phyloP scores from a whole-genome alignment of 202 grass and related monocot species.

The Setaria italica region DNA sequence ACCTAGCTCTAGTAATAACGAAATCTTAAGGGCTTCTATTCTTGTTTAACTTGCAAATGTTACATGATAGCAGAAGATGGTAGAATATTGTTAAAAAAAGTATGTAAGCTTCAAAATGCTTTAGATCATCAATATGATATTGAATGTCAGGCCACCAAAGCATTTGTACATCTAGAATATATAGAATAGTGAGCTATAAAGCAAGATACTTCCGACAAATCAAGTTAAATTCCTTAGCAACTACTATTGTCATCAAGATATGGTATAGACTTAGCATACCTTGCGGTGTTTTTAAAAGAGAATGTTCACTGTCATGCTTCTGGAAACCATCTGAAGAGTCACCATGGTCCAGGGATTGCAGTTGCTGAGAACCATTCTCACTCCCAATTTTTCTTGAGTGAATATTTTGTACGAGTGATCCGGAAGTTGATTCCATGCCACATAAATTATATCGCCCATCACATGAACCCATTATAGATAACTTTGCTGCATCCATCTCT shows the following conservation, averaged over 20 bases:
- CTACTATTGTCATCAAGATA: conserved; percentile 29
- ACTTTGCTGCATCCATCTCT: conserved; percentile 60
- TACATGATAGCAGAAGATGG: conserved; percentile 9
- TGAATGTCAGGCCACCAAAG: conserved; percentile 14
- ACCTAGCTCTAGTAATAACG: conserved; percentile 31
- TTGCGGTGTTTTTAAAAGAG: conserved; percentile 62
- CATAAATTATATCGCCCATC: conserved; percentile 51
- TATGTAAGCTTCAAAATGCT: conserved; percentile 6
- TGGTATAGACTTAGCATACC: conserved; percentile 39
- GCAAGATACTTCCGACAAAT: conserved; percentile 28
- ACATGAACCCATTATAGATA: conserved; percentile 55
- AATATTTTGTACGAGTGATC: conserved; percentile 53
- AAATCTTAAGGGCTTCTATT: neutral
- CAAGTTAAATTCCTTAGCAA: conserved; percentile 13
- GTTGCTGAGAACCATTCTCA: conserved; percentile 43
- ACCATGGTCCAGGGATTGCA: conserved; percentile 41
- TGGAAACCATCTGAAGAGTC: conserved; percentile 52
- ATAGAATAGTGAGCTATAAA: conserved; percentile 17
- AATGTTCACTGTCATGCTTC: conserved; percentile 53
- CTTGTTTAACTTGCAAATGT: conserved; percentile 6
- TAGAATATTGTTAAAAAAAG: conserved; percentile 22
- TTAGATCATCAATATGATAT: conserved; percentile 20
- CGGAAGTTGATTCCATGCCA: conserved; percentile 60
- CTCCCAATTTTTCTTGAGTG: conserved; percentile 48
- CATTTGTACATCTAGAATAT: conserved; percentile 18